Conservation (phyloP, 108 stramenopile genomes). For the Parmales sp. region DNA sequence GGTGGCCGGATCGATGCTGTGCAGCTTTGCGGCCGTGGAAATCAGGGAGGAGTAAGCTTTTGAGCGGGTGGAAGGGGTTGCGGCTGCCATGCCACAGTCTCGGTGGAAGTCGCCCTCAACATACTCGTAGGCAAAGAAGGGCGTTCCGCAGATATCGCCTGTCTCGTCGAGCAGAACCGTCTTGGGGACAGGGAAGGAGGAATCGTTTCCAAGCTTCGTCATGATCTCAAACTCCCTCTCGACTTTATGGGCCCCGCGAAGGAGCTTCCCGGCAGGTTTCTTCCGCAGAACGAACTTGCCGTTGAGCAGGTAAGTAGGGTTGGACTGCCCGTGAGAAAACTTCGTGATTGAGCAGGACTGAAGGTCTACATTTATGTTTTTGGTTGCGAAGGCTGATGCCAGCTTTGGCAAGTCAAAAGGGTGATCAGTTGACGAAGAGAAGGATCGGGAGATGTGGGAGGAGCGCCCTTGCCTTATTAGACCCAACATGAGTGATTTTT, state of each 20-base stretch:
- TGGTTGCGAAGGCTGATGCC: too few relatives aligned
- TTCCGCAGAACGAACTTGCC: constrained; percentile 19
- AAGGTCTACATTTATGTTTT: too few relatives aligned
- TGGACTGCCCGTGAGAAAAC: constrained; percentile 28
- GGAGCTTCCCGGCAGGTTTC: constrained; percentile 24
- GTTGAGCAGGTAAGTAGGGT: constrained; percentile 26
- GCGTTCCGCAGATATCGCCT: constrained; percentile 15
- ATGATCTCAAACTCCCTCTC: constrained; percentile 19
- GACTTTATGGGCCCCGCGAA: constrained; percentile 25
- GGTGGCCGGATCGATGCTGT: constrained; percentile 8
- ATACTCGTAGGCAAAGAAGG: constrained; percentile 24
- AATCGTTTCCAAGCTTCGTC: background rate
- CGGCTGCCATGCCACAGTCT: constrained; percentile 12
- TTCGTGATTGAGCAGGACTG: background rate
- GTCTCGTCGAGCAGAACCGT: constrained; percentile 8
- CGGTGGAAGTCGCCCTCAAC: constrained; percentile 17
- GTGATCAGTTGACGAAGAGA: too few relatives aligned
- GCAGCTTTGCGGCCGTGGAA: constrained; percentile 5
- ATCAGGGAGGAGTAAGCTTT: too few relatives aligned
- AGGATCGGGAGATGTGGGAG: too few relatives aligned
- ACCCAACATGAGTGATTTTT: too few relatives aligned
- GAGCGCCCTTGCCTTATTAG: too few relatives aligned
- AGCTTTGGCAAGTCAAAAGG: too few relatives aligned
- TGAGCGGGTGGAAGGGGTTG: too few relatives aligned
- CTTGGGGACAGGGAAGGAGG: constrained; percentile 15